Base-by-base conservation (phyloP, 2,329 filamentous ascomycete species). In the Fusarium nelsonii region DNA sequence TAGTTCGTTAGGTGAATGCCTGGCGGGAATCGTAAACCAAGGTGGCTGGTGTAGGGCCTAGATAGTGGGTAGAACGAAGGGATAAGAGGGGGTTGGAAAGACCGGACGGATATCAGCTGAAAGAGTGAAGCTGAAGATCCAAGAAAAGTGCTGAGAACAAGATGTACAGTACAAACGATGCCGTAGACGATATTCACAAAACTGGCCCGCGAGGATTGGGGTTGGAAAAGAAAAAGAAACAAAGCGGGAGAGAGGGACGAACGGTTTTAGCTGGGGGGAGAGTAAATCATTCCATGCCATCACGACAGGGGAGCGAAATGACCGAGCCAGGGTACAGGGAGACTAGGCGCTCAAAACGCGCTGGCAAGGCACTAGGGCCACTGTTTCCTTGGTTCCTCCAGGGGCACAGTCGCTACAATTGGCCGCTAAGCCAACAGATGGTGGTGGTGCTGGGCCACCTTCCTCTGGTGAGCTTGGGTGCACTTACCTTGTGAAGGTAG, bases 81-180 rank as follows among this genome's bases (percentile, higher is more conserved):
- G 67, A 65, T 62, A 63, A 23, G 57, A 52, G 58, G 67, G 57
- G 65, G 65, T 54, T 64, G 69, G 71, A 75, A 75, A 73, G 75
- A 81, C 76, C 76, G 80, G 78, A 81, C 77, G 78, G 78, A 75
- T 73, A 68, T 73, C 75, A 77, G 77, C 78, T 81, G 70, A 82
- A 78, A 77, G 80, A 82, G 76, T 82, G 80, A 81, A 81, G 79
- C 78, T 76, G 79, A 77, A 69, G 72, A 75, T 78, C 74, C 71
- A 71, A 63, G 73, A 79, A 23, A 58, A 58, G 59, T 45, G 39
- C 41, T 56, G 59, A 59, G 43, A 76, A 73, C 75, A 60, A 63
- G 63, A 65, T 72, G 67, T 72, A 68, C 65, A 73, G 71, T 52
- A 70, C 71, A 70, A 65, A 66, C 59, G 61, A 71, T 71, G 64